Evolutionary conservation across 2,329 filamentous ascomycete species (phyloP), one percentile per base, ranked within the genome.

Genomic region (Thelonectria olida): DNA sequence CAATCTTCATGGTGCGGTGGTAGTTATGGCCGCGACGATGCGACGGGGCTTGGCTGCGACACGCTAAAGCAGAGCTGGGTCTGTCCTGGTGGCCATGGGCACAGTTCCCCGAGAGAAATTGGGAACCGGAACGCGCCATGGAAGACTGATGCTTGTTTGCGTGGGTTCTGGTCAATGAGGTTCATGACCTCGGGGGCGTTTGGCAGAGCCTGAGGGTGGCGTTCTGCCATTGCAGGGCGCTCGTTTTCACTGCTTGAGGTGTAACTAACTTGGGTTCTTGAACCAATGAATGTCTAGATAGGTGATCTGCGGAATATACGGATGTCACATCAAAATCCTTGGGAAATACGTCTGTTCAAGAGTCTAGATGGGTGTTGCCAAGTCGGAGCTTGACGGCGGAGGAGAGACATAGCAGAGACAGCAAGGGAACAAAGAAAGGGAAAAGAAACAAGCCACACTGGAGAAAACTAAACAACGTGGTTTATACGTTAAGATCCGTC

Each of bases 401-500:
- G 12, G 51, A 39, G 51, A 22, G 13, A 9, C 34, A 36, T 13
- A 15, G 34, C n/a, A 34, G 25, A 41, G 34, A 52, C 39, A 25
- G 38, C 20, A 25, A 53, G 34, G 41, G 34, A 42, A n/a, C n/a
- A n/a, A n/a, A n/a, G n/a, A n/a, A n/a, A n/a, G n/a, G n/a, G n/a
- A 48, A 20, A 13, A 47, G 22, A 12, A 28, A 28, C n/a, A n/a
- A n/a, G n/a, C n/a, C n/a, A n/a, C n/a, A n/a, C n/a, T n/a, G n/a
- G 13, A 41, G 17, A 41, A 54, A 54, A 34, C 25, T 38, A 34
- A 17, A 20, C 45, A 42, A 50, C 41, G 42, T 34, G 34, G 42
- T 34, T 50, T 36, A 31, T 36, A n/a, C n/a, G n/a, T n/a, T n/a
- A n/a, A n/a, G 47, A 55, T 52, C 17, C 27, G n/a, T 51, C 23